These are phyloP conservation scores for Murraya paniculata DNA, from an alignment of 345 rosid species.

Conservation along the genomic window DNA sequence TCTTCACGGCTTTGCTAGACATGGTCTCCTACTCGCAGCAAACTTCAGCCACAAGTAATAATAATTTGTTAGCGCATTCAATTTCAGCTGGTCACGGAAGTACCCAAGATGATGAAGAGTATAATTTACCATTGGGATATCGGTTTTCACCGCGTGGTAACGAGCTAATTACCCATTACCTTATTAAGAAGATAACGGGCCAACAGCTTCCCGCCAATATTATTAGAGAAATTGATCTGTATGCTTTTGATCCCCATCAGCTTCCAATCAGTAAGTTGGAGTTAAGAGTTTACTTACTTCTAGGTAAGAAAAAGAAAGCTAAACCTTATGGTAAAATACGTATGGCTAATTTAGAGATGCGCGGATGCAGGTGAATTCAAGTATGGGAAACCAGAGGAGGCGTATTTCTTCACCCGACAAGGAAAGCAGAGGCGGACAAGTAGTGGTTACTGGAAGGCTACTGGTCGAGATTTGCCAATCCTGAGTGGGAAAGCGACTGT, in stretches of 20 bases:
- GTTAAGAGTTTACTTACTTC: fast-evolving
- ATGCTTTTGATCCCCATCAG: conserved; percentile 1
- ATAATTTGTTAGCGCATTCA: too few relatives aligned
- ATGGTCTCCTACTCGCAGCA: too few relatives aligned
- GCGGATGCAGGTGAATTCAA: conserved; percentile 7
- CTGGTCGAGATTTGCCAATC: background rate
- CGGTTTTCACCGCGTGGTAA: conserved; percentile 7
- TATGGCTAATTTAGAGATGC: background rate
- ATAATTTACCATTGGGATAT: background rate
- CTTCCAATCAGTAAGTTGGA: conserved; percentile 7
- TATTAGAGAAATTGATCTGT: conserved; percentile 12
- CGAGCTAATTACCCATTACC: conserved; percentile 9
- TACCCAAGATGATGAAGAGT: background rate
- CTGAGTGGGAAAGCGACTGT: background rate
- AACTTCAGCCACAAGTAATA: too few relatives aligned
- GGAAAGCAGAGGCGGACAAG: background rate
- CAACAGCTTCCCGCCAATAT: background rate
- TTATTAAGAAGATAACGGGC: background rate
- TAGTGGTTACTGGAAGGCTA: conserved; percentile 10
- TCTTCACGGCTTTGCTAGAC: too few relatives aligned
- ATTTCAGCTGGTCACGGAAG: too few relatives aligned
- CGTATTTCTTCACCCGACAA: conserved; percentile 9
- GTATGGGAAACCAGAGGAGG: conserved; percentile 3
- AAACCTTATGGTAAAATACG: background rate
- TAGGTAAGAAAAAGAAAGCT: too few relatives aligned